Evolutionary conservation across 768 basidiomycete genomes (phyloP).

Genomic region (Termitomyces sp.): DNA sequence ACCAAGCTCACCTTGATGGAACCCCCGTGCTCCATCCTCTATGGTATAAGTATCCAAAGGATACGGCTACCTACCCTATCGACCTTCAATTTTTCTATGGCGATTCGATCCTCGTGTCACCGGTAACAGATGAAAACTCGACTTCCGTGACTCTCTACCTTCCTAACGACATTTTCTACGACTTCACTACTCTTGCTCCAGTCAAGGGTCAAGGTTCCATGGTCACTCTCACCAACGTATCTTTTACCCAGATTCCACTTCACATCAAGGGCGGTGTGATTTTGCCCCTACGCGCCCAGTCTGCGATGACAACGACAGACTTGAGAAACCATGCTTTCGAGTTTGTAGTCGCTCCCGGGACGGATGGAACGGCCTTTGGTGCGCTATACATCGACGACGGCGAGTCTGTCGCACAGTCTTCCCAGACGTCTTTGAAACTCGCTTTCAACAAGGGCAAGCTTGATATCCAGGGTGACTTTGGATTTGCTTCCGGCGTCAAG

Average conservation of each 20-base stretch:
- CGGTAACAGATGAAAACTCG: slow-evolving; percentile 59
- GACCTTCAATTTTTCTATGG: slow-evolving; percentile 74
- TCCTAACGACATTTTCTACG: slow-evolving; percentile 65
- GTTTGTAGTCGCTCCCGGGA: slow-evolving; percentile 58
- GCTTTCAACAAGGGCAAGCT: slow-evolving; percentile 29
- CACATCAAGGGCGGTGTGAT: slow-evolving; percentile 61
- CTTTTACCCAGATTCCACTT: slow-evolving; percentile 59
- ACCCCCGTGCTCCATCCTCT: slow-evolving; percentile 64
- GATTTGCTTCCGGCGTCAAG: slow-evolving; percentile 36
- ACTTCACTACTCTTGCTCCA: slow-evolving; percentile 50
- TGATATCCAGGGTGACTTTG: slow-evolving; percentile 36
- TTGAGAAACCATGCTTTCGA: slow-evolving; percentile 58
- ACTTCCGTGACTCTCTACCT: slow-evolving; percentile 62
- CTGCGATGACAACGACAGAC: slow-evolving; percentile 60
- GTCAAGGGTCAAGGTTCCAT: slow-evolving; percentile 46
- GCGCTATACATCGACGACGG: slow-evolving; percentile 66
- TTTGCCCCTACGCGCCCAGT: slow-evolving; percentile 52
- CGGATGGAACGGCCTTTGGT: slow-evolving; percentile 52
- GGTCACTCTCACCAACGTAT: slow-evolving; percentile 45
- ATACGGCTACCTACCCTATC: slow-evolving; percentile 54
- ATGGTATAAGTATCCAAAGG: slow-evolving; percentile 68
- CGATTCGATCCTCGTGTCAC: slow-evolving; percentile 64
- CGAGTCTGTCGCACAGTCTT: slow-evolving; percentile 40
- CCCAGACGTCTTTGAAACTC: slow-evolving; percentile 34
- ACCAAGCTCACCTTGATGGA: slow-evolving; percentile 54